Percentiles rank a stretch among this genome's conserved stretches.
These are phyloP conservation scores for Allantophomopsis cytisporea DNA, from an alignment of 2,329 filamentous ascomycete species.

Conservation along the genomic window DNA sequence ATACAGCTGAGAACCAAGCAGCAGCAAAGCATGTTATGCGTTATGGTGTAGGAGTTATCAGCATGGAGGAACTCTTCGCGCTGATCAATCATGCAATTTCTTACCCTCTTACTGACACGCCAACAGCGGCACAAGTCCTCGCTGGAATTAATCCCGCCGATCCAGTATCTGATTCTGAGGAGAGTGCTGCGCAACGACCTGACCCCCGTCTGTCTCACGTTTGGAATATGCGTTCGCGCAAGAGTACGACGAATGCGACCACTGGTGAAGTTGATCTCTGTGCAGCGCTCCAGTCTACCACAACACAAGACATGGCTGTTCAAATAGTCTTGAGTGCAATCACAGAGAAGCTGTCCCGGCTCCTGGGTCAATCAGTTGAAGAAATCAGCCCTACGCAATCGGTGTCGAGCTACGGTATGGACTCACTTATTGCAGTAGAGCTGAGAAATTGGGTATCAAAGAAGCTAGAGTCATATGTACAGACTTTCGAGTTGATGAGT, in stretches of 20 bases:
- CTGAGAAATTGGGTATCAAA: conserved; percentile 11
- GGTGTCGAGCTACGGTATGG: conserved; percentile 16
- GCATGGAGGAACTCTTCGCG: neutral
- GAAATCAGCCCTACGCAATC: conserved; percentile 10
- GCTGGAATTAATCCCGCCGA: neutral
- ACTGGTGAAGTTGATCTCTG: neutral
- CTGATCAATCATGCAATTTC: neutral
- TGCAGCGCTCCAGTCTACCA: neutral
- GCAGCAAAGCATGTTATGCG: neutral
- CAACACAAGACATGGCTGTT: neutral
- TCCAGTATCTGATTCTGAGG: neutral
- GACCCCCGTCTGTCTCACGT: too few species aligned
- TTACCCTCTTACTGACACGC: too few species aligned
- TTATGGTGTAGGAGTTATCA: neutral
- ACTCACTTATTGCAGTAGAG: conserved; percentile 19
- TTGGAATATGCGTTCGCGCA: too few species aligned
- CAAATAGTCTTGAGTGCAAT: neutral
- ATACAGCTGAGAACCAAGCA: neutral
- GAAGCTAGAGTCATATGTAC: neutral
- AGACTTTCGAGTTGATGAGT: conserved; percentile 1
- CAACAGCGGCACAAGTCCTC: neutral
- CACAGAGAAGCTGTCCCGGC: conserved; percentile 9
- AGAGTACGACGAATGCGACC: neutral
- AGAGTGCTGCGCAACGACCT: neutral
- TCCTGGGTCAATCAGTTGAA: conserved; percentile 8